phyloP scores from a whole-genome alignment of 2,329 filamentous ascomycete genomes.

The Hypoxylon sp. region DNA sequence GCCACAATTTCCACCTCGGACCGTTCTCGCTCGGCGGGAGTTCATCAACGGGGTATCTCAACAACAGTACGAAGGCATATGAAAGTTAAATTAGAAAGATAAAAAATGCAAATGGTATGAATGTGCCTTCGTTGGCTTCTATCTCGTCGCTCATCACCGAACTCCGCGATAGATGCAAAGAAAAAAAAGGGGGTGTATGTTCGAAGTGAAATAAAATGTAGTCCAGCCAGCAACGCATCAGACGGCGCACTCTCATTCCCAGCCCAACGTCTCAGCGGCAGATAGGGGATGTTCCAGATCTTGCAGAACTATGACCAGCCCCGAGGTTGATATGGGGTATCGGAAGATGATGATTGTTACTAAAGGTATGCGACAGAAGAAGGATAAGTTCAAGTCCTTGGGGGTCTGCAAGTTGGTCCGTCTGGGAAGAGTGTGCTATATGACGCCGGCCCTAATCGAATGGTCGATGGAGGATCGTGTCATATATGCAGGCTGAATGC shows the following conservation, averaged over 20 bases:
- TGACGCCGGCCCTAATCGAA: slow-evolving; percentile 8
- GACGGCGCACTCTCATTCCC: slow-evolving; percentile 17
- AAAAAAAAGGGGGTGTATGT: slow-evolving; percentile 21
- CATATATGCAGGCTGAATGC: slow-evolving; percentile 8
- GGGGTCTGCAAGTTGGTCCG: slow-evolving; percentile 28
- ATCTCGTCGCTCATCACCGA: slow-evolving; percentile 34
- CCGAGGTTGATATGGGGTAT: slow-evolving; percentile 31
- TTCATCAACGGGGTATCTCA: slow-evolving; percentile 41
- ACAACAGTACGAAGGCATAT: slow-evolving; percentile 35
- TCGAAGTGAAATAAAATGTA: slow-evolving; percentile 31
- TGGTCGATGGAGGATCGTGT: slow-evolving; percentile 6
- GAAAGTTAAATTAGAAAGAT: slow-evolving; percentile 22
- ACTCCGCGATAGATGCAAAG: slow-evolving; percentile 28
- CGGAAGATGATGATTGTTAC: slow-evolving; percentile 27
- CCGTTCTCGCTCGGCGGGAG: slow-evolving; percentile 39
- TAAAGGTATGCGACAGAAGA: slow-evolving; percentile 26
- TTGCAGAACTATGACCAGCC: slow-evolving; percentile 34
- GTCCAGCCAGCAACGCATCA: slow-evolving; percentile 37
- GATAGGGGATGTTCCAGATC: slow-evolving; percentile 21
- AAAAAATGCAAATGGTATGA: slow-evolving; percentile 34
- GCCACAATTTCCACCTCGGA: slow-evolving; percentile 27
- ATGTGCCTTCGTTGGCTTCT: slow-evolving; percentile 34
- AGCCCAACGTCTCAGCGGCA: slow-evolving; percentile 19
- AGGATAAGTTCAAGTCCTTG: slow-evolving; percentile 28
- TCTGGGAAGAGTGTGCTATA: slow-evolving; percentile 14